Evolutionary conservation across 805 yeast genomes (phyloP).

Genomic region (Yamadazyma kitorensis): DNA sequence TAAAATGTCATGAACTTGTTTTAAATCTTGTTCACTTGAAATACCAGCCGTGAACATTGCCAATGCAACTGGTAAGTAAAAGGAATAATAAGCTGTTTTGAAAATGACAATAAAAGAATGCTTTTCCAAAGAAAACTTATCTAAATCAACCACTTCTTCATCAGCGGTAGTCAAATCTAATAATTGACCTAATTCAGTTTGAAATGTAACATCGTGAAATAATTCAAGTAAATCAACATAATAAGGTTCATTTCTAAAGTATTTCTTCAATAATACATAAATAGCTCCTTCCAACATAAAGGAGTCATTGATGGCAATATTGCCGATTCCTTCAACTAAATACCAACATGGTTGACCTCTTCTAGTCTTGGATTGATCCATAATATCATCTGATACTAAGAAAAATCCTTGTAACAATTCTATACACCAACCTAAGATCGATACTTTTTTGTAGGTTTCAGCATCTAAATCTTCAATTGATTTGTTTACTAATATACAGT

Average conservation of each 20-base stretch:
- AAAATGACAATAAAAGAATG: conserved; percentile 93
- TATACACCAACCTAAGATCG: conserved; percentile 91
- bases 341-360: conserved; percentile 99
- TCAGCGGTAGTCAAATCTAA: conserved; percentile 96
- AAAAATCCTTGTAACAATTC: conserved; percentile 95
- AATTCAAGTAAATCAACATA: conserved; percentile 89
- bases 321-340: conserved; percentile 71
- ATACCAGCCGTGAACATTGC: conserved; percentile 93
- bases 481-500: conserved; percentile 66
- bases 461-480: conserved; percentile 55
- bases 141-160: conserved; percentile 87
- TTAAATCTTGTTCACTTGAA: conserved; percentile 64
- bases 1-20: conserved; percentile 83
- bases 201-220: conserved; percentile 96
- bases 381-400: conserved; percentile 97
- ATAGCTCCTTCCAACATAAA: conserved; percentile 96
- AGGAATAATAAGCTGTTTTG: conserved; percentile 97
- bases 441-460: conserved; percentile 78
- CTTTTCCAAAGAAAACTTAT: conserved; percentile 80
- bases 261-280: conserved; percentile 81
- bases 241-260: conserved; percentile 77
- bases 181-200: conserved; percentile 96
- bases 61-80: conserved; percentile 94
- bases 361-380: conserved; percentile 95
- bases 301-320: conserved; percentile 95